Percentiles rank a stretch among this genome's conserved stretches.
phyloP scores from a whole-genome alignment of 495 filamentous ascomycete genomes.

The Neurospora sp. region DNA sequence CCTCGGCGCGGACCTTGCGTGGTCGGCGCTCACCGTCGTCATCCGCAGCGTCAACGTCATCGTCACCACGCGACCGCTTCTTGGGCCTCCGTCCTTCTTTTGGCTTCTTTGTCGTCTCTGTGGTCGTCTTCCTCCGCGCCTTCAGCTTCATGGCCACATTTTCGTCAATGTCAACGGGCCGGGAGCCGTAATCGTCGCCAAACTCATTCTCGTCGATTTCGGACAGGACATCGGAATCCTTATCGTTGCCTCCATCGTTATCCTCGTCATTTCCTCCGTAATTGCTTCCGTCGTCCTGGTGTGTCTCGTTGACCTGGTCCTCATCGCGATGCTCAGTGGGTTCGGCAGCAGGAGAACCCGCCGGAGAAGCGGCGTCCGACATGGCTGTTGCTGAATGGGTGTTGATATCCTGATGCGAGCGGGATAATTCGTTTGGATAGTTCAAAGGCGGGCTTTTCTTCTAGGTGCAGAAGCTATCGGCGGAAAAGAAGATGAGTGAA shows the following conservation, averaged over 20 bases:
- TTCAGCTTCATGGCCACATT: slow-evolving; percentile 64
- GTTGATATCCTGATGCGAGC: not conserved
- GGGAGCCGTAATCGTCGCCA: slow-evolving; percentile 72
- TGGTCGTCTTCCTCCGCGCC: slow-evolving; percentile 60
- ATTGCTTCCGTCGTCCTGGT: not conserved
- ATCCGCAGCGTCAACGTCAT: slow-evolving; percentile 47
- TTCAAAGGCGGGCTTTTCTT: not conserved
- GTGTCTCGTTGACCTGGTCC: slow-evolving; percentile 20
- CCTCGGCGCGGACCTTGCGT: slow-evolving; percentile 26
- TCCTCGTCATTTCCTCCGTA: slow-evolving; percentile 18
- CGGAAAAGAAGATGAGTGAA: not conserved
- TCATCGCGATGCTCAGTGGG: slow-evolving; percentile 9
- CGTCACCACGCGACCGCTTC: slow-evolving; percentile 46
- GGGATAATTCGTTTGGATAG: not conserved
- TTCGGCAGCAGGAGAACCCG: slow-evolving; percentile 13
- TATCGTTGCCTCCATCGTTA: slow-evolving; percentile 37
- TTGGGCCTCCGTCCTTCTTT: slow-evolving; percentile 73
- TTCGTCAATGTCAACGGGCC: slow-evolving; percentile 77
- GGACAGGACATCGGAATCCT: slow-evolving; percentile 73
- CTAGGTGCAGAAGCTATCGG: not conserved
- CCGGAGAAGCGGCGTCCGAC: slow-evolving; percentile 33
- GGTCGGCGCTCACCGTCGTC: slow-evolving; percentile 43
- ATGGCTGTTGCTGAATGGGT: slow-evolving; percentile 17
- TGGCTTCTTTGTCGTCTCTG: slow-evolving; percentile 53
- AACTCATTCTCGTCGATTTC: slow-evolving; percentile 95